phyloP scores from a whole-genome alignment of 1,284 basidiomycete species.

The Cutaneotrichosporon arboriforme region DNA sequence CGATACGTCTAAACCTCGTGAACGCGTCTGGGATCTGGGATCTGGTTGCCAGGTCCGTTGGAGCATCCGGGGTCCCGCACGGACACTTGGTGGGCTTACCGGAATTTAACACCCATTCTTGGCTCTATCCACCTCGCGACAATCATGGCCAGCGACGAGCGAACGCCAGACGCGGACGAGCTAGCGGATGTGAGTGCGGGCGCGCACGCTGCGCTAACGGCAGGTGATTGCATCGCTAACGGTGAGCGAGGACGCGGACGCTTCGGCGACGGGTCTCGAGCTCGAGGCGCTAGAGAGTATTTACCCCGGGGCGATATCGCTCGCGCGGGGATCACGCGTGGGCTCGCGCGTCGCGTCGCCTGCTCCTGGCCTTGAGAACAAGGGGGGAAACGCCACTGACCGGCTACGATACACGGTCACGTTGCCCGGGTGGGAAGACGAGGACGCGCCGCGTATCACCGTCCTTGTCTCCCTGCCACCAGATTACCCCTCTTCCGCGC shows the following conservation, averaged over 20 bases:
- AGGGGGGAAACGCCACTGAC: slow-evolving; percentile 25
- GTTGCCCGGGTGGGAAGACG: slow-evolving; percentile 49
- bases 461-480: slow-evolving; percentile 68
- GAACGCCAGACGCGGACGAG: slow-evolving; percentile 1
- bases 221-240: slow-evolving; percentile 41
- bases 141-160: too few relatives aligned
- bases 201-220: background rate
- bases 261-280: slow-evolving; percentile 38
- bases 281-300: slow-evolving; percentile 71
- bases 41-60: too few relatives aligned
- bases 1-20: too few relatives aligned
- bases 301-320: slow-evolving; percentile 60
- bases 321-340: slow-evolving; percentile 13
- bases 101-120: too few relatives aligned
- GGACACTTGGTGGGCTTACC: too few relatives aligned
- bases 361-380: background rate
- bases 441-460: slow-evolving; percentile 47
- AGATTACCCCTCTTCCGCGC: slow-evolving; percentile 66
- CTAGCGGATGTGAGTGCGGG: background rate
- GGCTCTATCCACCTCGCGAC: too few relatives aligned
- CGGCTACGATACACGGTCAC: slow-evolving; percentile 62
- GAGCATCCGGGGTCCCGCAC: too few relatives aligned
- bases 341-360: background rate
- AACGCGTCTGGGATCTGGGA: too few relatives aligned
- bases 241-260: slow-evolving; percentile 26